These are phyloP conservation scores for Syzygium malaccense DNA, from an alignment of 441 rosid species.

Conservation along the genomic window DNA sequence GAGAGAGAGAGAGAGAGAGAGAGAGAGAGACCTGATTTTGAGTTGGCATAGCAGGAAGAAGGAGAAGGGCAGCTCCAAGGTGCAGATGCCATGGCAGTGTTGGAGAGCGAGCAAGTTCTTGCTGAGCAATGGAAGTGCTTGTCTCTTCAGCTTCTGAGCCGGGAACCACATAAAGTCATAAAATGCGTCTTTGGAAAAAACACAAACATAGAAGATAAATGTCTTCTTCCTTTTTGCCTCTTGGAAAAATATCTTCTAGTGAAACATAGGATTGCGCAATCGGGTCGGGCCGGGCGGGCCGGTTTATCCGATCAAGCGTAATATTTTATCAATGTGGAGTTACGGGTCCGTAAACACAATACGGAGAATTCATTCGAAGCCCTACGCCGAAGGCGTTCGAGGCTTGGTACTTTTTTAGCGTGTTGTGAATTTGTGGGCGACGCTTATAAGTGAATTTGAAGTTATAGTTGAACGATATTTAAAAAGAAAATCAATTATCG, in stretches of 20 bases:
- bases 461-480: too few species aligned
- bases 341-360: rapidly evolving
- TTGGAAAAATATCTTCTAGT: neutral
- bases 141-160: neutral
- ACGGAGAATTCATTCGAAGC: neutral
- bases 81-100: neutral
- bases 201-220: neutral
- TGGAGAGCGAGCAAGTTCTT: neutral
- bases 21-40: neutral
- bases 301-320: neutral
- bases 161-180: neutral
- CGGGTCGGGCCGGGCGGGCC: neutral
- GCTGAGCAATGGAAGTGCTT: neutral
- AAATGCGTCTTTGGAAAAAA: too few species aligned
- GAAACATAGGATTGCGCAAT: neutral
- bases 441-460: too few species aligned
- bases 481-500: too few species aligned
- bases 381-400: too few species aligned
- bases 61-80: neutral
- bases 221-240: neutral
- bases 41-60: neutral
- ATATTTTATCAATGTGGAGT: neutral
- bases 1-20: neutral
- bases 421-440: too few species aligned
- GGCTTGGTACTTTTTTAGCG: too few species aligned